Evolutionary conservation across 345 rosid genomes (phyloP).

Genomic region (Brassica juncea): DNA sequence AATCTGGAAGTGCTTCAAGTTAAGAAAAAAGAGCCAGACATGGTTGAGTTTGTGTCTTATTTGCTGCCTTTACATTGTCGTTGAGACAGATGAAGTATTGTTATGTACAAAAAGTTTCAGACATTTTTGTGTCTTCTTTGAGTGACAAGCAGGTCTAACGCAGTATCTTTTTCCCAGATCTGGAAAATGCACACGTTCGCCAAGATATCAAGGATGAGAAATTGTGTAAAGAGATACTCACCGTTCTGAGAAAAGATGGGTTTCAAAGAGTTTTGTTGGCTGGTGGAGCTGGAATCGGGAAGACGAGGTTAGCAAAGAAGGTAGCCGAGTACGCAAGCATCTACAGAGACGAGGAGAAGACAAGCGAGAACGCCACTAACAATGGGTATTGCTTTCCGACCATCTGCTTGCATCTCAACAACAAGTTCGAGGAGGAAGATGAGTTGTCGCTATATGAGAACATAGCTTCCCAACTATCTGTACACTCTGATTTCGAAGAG

Average conservation of each 20-base stretch:
- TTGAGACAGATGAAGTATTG: neutral
- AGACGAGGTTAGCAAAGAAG: slow-evolving; percentile 51
- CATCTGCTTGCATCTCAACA: slow-evolving; percentile 45
- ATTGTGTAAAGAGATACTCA: neutral
- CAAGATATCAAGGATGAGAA: neutral
- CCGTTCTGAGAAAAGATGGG: neutral
- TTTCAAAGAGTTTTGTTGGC: slow-evolving; percentile 26
- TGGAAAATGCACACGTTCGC: neutral
- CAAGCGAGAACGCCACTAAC: neutral
- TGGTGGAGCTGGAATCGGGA: slow-evolving; percentile 51
- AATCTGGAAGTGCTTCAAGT: neutral
- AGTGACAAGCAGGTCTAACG: neutral
- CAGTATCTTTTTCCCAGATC: neutral
- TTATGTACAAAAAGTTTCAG: too few species aligned
- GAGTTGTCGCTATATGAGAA: slow-evolving; percentile 31
- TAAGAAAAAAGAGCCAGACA: too few species aligned
- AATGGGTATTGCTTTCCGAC: slow-evolving; percentile 1
- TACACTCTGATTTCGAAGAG: slow-evolving; percentile 37
- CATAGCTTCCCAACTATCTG: slow-evolving; percentile 47
- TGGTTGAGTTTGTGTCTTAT: neutral
- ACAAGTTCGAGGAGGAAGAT: neutral
- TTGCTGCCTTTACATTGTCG: neutral
- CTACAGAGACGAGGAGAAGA: neutral
- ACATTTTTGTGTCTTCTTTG: neutral
- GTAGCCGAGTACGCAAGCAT: slow-evolving; percentile 10